A percentile compares a stretch with the other conserved stretches of the same genome.
phyloP scores from a whole-genome alignment of 192 early-diverging fungal species.

The Gigaspora rosea region DNA sequence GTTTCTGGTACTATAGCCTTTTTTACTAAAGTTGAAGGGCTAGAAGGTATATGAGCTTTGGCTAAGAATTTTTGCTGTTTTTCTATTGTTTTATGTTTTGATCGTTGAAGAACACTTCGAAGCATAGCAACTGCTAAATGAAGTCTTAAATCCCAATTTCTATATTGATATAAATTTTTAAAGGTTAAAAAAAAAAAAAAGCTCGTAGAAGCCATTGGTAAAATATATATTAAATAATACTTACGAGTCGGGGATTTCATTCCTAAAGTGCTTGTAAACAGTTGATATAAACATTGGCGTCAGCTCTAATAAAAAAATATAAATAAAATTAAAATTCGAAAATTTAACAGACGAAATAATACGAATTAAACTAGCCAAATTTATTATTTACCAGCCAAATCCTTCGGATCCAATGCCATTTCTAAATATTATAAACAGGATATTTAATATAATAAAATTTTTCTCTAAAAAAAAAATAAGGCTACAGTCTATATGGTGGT shows the following conservation, averaged over 20 bases:
- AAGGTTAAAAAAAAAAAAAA: background rate
- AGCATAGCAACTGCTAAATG: background rate
- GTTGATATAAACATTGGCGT: constrained; percentile 8
- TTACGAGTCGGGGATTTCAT: constrained; percentile 16
- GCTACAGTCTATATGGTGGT: no score
- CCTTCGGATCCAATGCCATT: no score
- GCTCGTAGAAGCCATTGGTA: background rate
- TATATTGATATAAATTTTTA: background rate
- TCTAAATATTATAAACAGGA: no score
- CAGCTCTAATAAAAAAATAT: background rate
- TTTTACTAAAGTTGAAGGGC: background rate
- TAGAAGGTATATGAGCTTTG: background rate
- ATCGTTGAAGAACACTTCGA: background rate
- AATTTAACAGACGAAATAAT: no score
- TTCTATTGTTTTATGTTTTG: constrained; percentile 25
- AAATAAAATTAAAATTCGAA: no score
- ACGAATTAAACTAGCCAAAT: no score
- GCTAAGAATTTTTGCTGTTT: constrained; percentile 19
- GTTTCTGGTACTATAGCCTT: constrained; percentile 14
- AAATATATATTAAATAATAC: background rate
- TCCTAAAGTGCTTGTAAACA: constrained; percentile 20
- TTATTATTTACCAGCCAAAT: no score
- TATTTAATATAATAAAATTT: no score
- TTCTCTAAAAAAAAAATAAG: no score
- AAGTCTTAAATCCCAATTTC: constrained; percentile 24